Evolutionary conservation across 2,329 filamentous ascomycete species (phyloP).

Genomic region (Aspergillus sp.): DNA sequence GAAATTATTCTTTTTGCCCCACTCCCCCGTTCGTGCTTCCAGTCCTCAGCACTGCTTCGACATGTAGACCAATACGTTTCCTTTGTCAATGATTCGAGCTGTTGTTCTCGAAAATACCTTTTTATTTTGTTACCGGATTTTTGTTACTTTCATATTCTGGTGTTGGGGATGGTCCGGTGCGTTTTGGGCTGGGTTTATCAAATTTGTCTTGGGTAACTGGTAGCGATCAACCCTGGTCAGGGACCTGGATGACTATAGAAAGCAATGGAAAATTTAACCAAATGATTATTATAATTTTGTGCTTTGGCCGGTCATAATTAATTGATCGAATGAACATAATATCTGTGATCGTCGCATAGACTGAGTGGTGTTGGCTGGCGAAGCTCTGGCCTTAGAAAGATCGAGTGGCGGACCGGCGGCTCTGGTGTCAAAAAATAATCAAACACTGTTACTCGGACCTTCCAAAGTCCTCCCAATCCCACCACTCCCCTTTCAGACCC

Average conservation of each 20-base stretch:
- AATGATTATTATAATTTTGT: background rate
- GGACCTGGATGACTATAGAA: background rate
- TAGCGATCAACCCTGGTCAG: constrained; percentile 6
- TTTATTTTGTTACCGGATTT: background rate
- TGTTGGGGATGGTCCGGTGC: constrained; percentile 5
- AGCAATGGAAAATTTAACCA: background rate
- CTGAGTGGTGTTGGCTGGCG: background rate
- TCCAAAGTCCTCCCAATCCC: background rate
- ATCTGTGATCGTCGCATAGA: background rate
- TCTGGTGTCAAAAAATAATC: constrained; percentile 4
- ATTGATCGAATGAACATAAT: background rate
- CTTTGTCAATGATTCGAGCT: constrained; percentile 23
- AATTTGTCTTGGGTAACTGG: constrained; percentile 3
- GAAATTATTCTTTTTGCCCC: background rate
- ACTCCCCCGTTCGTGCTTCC: constrained; percentile 2
- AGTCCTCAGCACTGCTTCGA: constrained; percentile 8
- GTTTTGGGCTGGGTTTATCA: constrained; percentile 7
- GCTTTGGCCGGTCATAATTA: background rate
- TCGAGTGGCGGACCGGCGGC: no score
- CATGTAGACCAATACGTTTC: constrained; percentile 23
- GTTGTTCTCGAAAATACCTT: constrained; percentile 1
- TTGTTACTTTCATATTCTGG: constrained; percentile 5
- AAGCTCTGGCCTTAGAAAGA: background rate
- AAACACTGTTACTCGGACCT: background rate
- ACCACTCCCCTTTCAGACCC: background rate